Evolutionary conservation across 495 filamentous ascomycete species (phyloP).

Genomic region (Pyrenula massariospora): DNA sequence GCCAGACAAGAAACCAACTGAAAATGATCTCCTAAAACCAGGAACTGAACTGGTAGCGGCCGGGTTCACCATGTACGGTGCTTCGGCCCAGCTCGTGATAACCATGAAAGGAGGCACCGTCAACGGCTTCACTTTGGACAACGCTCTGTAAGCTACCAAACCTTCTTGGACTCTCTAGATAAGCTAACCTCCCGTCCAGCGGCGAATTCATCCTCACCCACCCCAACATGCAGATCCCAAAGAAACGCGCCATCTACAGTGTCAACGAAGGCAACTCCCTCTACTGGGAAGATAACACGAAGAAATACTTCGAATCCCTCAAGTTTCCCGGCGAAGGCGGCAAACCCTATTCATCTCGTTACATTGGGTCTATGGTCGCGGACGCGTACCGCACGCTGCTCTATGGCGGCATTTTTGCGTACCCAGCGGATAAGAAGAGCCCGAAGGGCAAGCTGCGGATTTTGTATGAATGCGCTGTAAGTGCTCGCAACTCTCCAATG

Average conservation of each 20-base stretch:
- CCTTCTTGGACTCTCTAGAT: not conserved
- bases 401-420: slow-evolving; percentile 95
- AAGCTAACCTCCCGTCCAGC: not conserved
- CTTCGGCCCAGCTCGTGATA: slow-evolving; percentile 88
- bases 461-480: slow-evolving; percentile 80
- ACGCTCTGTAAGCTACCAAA: slow-evolving; percentile 40
- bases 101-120: slow-evolving; percentile 90
- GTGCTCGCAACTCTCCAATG: not conserved
- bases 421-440: slow-evolving; percentile 95
- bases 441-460: slow-evolving; percentile 97
- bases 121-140: slow-evolving; percentile 96
- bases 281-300: slow-evolving; percentile 88
- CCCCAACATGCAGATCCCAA: slow-evolving; percentile 81
- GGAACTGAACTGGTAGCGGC: slow-evolving; percentile 86
- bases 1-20: slow-evolving; percentile 40
- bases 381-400: slow-evolving; percentile 93
- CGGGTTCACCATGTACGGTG: slow-evolving; percentile 99
- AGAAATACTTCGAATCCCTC: slow-evolving; percentile 76
- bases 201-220: slow-evolving; percentile 99
- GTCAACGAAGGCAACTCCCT: slow-evolving; percentile 96
- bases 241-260: slow-evolving; percentile 78
- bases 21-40: slow-evolving; percentile 75
- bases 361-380: slow-evolving; percentile 96
- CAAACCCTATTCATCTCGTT: slow-evolving; percentile 90
- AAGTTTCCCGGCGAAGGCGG: slow-evolving; percentile 62